A percentile compares a stretch with the other conserved stretches of the same genome.
Conservation (phyloP, 352 stramenopile genomes). For the Globisporangium parvum region DNA sequence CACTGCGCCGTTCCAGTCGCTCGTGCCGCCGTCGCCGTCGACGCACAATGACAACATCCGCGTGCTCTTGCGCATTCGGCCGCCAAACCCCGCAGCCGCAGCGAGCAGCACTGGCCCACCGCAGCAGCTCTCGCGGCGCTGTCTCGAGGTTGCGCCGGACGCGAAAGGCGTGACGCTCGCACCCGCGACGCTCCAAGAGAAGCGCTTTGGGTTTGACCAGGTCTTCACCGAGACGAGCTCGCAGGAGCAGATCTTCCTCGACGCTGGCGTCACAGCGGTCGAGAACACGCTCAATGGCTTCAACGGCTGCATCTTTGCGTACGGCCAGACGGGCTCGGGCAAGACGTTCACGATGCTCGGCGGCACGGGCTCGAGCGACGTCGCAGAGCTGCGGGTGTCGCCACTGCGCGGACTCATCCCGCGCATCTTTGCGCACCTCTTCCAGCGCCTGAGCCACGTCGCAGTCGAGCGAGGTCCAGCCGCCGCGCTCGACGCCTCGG, state of each 20-base stretch:
- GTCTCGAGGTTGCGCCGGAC: slow-evolving; percentile 51
- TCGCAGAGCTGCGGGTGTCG: slow-evolving; percentile 39
- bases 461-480: slow-evolving; percentile 34
- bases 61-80: slow-evolving; percentile 61
- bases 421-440: slow-evolving; percentile 82
- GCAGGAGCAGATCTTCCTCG: slow-evolving; percentile 80
- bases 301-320: slow-evolving; percentile 88
- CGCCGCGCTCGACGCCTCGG: slow-evolving; percentile 20
- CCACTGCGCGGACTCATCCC: slow-evolving; percentile 70
- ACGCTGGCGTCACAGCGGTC: slow-evolving; percentile 64
- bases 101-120: background rate
- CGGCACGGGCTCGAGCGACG: slow-evolving; percentile 21
- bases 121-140: slow-evolving; percentile 22
- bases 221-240: slow-evolving; percentile 65
- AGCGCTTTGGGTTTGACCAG: slow-evolving; percentile 80
- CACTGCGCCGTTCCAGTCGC: slow-evolving; percentile 10
- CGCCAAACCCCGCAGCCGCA: slow-evolving; percentile 22
- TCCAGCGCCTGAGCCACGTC: slow-evolving; percentile 41
- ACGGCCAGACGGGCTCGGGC: slow-evolving; percentile 83
- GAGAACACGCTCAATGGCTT: slow-evolving; percentile 83
- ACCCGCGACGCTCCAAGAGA: slow-evolving; percentile 57
- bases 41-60: slow-evolving; percentile 56
- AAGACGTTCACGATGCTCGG: slow-evolving; percentile 90
- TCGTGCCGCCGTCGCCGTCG: slow-evolving; percentile 8
- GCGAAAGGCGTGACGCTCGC: slow-evolving; percentile 55